A percentile compares a stretch with the other conserved stretches of the same genome.
These are phyloP conservation scores for Rhodotorula taiwanensis DNA, from an alignment of 768 basidiomycete genomes.

Conservation along the genomic window DNA sequence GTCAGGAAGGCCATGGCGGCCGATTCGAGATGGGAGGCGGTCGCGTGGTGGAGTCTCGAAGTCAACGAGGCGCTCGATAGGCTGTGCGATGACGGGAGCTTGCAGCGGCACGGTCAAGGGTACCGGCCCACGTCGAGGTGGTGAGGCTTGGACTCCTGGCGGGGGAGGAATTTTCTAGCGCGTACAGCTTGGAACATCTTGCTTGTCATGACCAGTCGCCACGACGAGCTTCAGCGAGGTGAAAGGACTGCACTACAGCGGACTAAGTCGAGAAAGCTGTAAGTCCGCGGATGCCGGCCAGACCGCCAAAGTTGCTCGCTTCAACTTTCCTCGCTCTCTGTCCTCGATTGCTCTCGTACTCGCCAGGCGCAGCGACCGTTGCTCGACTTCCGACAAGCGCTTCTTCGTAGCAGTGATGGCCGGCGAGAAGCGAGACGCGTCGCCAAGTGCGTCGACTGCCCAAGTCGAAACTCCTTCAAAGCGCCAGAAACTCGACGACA, in stretches of 20 bases:
- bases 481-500: slow-evolving; percentile 20
- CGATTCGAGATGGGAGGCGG: slow-evolving; percentile 2
- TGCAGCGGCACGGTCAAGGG: neutral
- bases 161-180: too few species aligned
- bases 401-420: slow-evolving; percentile 8
- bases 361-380: too few species aligned
- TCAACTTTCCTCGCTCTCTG: too few species aligned
- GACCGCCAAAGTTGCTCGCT: too few species aligned
- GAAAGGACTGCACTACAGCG: too few species aligned
- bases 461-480: slow-evolving; percentile 25
- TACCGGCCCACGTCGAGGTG: neutral
- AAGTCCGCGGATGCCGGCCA: too few species aligned
- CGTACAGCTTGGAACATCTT: neutral
- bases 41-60: neutral
- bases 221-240: neutral
- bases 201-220: neutral
- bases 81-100: neutral
- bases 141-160: neutral
- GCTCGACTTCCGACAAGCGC: too few species aligned
- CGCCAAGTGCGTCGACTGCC: neutral
- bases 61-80: neutral
- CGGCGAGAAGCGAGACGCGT: slow-evolving; percentile 15
- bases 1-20: neutral
- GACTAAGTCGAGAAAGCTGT: too few species aligned
- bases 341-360: too few species aligned